These are phyloP conservation scores for Suillus alpinus DNA, from an alignment of 768 basidiomycete species.

Conservation along the genomic window DNA sequence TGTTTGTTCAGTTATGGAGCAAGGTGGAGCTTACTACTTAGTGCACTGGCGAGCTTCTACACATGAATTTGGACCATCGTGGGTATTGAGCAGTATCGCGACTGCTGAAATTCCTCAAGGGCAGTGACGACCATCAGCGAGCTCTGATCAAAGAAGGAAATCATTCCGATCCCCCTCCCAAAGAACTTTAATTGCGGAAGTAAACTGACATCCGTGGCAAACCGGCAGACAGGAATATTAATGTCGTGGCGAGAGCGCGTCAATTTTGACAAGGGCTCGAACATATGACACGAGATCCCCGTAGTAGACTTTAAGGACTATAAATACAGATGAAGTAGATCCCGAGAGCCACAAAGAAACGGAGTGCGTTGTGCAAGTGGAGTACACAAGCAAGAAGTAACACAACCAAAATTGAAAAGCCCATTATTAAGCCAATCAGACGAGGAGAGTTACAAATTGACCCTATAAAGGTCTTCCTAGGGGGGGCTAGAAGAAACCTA, in stretches of 20 bases:
- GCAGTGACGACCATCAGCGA: not conserved
- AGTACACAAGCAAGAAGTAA: not conserved
- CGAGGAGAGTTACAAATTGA: not conserved
- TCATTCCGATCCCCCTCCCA: slow-evolving; percentile 11
- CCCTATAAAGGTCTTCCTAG: no score
- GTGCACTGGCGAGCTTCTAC: not conserved
- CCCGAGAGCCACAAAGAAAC: not conserved
- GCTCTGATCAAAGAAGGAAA: not conserved
- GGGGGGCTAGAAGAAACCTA: not conserved
- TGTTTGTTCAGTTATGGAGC: slow-evolving; percentile 4
- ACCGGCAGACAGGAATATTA: not conserved
- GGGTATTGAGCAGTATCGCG: no score
- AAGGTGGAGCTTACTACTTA: not conserved
- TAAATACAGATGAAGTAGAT: not conserved
- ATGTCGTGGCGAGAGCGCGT: not conserved
- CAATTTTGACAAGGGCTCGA: not conserved
- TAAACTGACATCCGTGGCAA: not conserved
- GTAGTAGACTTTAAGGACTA: not conserved
- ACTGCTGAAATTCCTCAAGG: not conserved
- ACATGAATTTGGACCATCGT: not conserved
- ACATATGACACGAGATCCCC: not conserved
- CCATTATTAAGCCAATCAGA: not conserved
- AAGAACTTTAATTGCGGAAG: slow-evolving; percentile 4
- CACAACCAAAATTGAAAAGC: not conserved
- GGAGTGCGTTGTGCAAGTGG: not conserved